Base-by-base conservation (phyloP, 768 basidiomycete genomes). In the Melanogaster broomeanus region DNA sequence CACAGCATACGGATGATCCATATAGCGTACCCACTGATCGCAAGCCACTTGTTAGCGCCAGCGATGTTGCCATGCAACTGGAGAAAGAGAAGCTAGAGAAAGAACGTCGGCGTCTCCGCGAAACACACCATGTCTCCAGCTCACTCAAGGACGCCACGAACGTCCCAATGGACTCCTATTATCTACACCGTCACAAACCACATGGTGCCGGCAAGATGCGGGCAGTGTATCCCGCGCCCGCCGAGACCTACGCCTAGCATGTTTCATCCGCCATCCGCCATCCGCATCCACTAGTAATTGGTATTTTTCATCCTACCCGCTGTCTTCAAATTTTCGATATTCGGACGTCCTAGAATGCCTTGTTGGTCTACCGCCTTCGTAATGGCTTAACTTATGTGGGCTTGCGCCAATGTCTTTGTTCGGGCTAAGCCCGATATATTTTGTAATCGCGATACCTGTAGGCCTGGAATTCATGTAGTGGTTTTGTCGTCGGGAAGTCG, bases 31-130 rank as follows among this genome's bases (percentile, higher is more conserved):
- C 49, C 1, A 38, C 56, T 3, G 62, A 64, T 21, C 52, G 63
- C 30, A 63, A 63, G 42, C 65, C 65, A 33, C 43, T 77, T 24
- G 79, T 79, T 21, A 74, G 74, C 45, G 82, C 82, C 10, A 83
- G 81, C 50, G 74, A 74, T 34, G 79, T 74, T 43, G 82, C 82
- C 5, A 74, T 77, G 69, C 79, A 76, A 15, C 60, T 81, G 22
- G 81, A 82, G 60, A 78, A 72, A 49, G 74, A 75, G 57, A 61
- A 72, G 55, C 31, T 66, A 53, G 61, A 68, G 52, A 55, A 63
- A 52, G 56, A 70, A 49, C 60, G 63, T 21, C 69, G 63, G 35
- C 64, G 70, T 40, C 56, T 55, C 22, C 58, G 60, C 22, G 64
- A 68, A 38, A 28, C 46, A 7, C 22, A 18, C 48, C 38, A 21